A percentile compares a stretch with the other conserved stretches of the same genome.
Evolutionary conservation across 371 early-diverging fungal genomes (phyloP).

Genomic region (Thermomucor indicae-seudaticae): DNA sequence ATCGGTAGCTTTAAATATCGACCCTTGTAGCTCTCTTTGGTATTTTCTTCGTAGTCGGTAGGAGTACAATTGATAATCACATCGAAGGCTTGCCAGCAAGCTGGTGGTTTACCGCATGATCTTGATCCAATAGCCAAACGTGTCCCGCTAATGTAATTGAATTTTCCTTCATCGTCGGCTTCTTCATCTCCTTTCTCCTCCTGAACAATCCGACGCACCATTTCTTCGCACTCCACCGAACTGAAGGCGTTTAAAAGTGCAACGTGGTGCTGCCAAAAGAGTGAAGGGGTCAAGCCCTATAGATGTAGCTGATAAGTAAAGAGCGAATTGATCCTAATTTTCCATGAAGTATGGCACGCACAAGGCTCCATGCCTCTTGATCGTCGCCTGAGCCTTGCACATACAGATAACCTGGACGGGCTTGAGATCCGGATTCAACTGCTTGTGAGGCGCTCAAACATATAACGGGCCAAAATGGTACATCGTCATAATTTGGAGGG

Average conservation of each 20-base stretch:
- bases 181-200: slow-evolving; percentile 7
- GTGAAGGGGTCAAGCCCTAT: slow-evolving; percentile 38
- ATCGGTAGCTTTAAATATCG: slow-evolving; percentile 59
- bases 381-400: slow-evolving; percentile 91
- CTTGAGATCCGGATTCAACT: slow-evolving; percentile 50
- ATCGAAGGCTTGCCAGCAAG: slow-evolving; percentile 59
- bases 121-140: slow-evolving; percentile 59
- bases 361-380: slow-evolving; percentile 79
- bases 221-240: slow-evolving; percentile 42
- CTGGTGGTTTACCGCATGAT: slow-evolving; percentile 44
- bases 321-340: neutral
- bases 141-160: slow-evolving; percentile 52
- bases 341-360: slow-evolving; percentile 12
- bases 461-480: slow-evolving; percentile 61
- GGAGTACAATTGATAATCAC: slow-evolving; percentile 64
- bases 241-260: slow-evolving; percentile 37
- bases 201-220: slow-evolving; percentile 37
- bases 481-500: slow-evolving; percentile 44
- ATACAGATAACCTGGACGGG: slow-evolving; percentile 57
- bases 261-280: slow-evolving; percentile 70
- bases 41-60: slow-evolving; percentile 27
- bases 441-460: slow-evolving; percentile 73
- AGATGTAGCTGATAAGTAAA: neutral
- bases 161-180: slow-evolving; percentile 10
- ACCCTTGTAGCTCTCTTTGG: slow-evolving; percentile 6